phyloP scores from a whole-genome alignment of 148 eudicot species.

The Fagopyrum tataricum region DNA sequence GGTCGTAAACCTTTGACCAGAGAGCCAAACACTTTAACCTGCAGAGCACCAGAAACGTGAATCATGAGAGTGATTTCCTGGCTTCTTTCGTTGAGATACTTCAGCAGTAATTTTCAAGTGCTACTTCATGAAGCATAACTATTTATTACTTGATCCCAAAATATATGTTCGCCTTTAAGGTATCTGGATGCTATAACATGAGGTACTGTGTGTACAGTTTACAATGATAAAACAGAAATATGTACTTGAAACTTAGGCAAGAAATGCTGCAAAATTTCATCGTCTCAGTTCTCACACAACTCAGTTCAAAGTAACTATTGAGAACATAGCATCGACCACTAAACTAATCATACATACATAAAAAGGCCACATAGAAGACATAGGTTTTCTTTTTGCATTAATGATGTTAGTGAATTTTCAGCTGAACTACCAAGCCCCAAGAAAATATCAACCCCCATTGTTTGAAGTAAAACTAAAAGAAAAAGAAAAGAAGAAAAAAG shows the following conservation, averaged over 20 bases:
- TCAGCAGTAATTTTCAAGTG: not conserved
- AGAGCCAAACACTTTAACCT: constrained; percentile 81
- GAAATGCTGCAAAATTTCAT: not conserved
- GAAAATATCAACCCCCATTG: not conserved
- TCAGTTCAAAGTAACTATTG: not conserved
- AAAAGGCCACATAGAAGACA: not conserved
- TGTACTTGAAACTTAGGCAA: not conserved
- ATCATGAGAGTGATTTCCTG: not conserved
- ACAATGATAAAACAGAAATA: not conserved
- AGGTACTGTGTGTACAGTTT: not conserved
- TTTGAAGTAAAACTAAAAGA: not conserved
- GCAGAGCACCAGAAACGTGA: constrained; percentile 16
- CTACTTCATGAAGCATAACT: not conserved
- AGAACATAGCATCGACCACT: not conserved
- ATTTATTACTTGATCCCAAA: not conserved
- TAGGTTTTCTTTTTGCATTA: not conserved
- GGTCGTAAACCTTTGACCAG: constrained; percentile 77
- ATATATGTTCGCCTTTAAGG: not conserved
- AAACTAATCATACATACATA: not conserved
- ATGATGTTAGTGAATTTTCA: not conserved
- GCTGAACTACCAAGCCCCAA: not conserved
- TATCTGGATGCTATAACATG: not conserved
- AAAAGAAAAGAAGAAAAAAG: too few relatives aligned
- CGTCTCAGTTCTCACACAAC: not conserved
- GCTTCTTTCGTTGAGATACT: not conserved